A percentile compares a stretch with the other conserved stretches of the same genome.
Conservation (phyloP, 2,329 filamentous ascomycete genomes). For the Colletotrichum tabaci region DNA sequence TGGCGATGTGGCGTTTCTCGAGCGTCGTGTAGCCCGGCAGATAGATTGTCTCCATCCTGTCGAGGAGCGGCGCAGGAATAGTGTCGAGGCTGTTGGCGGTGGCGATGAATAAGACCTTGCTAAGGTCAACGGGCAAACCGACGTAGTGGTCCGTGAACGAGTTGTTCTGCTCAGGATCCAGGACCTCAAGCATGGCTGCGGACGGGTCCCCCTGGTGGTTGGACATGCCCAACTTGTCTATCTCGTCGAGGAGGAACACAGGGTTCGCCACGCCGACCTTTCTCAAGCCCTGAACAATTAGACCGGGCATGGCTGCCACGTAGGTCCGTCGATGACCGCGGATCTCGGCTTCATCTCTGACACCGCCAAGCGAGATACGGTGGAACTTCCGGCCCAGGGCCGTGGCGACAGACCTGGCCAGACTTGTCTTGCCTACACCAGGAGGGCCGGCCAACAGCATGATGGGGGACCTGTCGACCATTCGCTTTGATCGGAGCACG, state of each 20-base stretch:
- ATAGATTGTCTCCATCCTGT: constrained; percentile 97
- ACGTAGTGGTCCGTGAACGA: constrained; percentile 97
- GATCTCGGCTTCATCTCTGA: constrained; percentile 97
- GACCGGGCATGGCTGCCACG: constrained; percentile 97
- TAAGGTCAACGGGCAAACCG: constrained; percentile 94
- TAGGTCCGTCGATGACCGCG: constrained; percentile 95
- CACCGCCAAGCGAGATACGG: constrained; percentile 94
- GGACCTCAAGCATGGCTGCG: constrained; percentile 96
- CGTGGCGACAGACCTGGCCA: constrained; percentile 93
- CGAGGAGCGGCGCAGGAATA: constrained; percentile 92
- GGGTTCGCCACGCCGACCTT: constrained; percentile 97
- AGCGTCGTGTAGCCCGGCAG: constrained; percentile 96
- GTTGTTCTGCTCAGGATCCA: constrained; percentile 97
- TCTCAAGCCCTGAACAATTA: constrained; percentile 93
- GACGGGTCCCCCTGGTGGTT: constrained; percentile 97
- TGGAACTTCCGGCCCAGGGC: constrained; percentile 96
- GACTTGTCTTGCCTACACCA: constrained; percentile 94
- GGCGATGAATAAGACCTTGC: constrained; percentile 97
- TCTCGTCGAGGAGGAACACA: constrained; percentile 95
- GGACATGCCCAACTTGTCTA: constrained; percentile 93
- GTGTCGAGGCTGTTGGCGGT: constrained; percentile 96
- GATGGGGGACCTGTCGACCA: constrained; percentile 96
- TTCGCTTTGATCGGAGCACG: constrained; percentile 83
- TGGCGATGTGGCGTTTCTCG: constrained; percentile 96
- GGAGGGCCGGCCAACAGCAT: constrained; percentile 93